Evolutionary conservation across 345 rosid genomes (phyloP).

Genomic region (Kandelia obovata): DNA sequence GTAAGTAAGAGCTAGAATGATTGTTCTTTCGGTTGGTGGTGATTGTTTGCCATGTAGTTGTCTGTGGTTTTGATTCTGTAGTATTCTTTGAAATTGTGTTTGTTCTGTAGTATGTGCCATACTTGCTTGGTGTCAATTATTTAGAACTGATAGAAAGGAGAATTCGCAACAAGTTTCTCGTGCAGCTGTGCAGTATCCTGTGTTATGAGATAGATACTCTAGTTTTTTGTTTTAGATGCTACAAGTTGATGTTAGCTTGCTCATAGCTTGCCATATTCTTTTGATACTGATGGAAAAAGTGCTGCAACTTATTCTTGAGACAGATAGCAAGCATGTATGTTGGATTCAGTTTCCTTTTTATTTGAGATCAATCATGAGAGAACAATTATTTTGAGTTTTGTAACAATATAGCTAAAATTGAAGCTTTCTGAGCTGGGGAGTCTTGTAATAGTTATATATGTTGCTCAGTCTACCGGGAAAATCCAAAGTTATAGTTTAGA

Average conservation of each 20-base stretch:
- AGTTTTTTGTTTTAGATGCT: background rate
- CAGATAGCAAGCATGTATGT: background rate
- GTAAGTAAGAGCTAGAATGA: slow-evolving; percentile 20
- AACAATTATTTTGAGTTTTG: background rate
- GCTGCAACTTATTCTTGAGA: background rate
- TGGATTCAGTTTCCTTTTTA: background rate
- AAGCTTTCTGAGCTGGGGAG: background rate
- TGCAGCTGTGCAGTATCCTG: background rate
- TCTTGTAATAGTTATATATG: background rate
- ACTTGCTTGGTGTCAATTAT: too few relatives aligned
- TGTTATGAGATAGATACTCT: background rate
- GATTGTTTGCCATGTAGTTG: background rate
- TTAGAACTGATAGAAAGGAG: too few relatives aligned
- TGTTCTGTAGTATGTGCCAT: background rate
- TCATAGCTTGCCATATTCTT: background rate
- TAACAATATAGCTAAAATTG: background rate
- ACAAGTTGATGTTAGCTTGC: too few relatives aligned
- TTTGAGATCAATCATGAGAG: background rate
- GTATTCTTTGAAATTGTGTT: background rate
- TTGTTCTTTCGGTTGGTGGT: background rate
- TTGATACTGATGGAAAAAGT: background rate
- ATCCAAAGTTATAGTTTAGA: background rate
- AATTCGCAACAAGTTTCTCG: too few relatives aligned
- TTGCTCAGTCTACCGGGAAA: background rate
- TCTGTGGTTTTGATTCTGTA: background rate